phyloP scores from a whole-genome alignment of 2,329 filamentous ascomycete species.

The Mycosphaerelloides madeirae region DNA sequence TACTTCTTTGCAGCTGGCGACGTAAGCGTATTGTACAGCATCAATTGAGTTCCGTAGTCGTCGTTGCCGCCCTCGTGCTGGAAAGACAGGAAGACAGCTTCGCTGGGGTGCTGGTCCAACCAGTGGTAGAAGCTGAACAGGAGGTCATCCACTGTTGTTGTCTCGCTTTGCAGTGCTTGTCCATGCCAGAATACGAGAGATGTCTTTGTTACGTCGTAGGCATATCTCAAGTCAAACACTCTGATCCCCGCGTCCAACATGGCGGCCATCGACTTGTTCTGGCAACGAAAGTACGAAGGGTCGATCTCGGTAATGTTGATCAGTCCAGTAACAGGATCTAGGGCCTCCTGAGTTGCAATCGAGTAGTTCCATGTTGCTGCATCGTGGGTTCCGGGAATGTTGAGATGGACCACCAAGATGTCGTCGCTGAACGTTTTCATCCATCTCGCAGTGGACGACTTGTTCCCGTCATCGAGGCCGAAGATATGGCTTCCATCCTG shows the following conservation, averaged over 20 bases:
- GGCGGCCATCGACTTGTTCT: slow-evolving; percentile 35
- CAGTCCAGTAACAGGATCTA: slow-evolving; percentile 39
- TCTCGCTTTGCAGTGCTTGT: slow-evolving; percentile 42
- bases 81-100: slow-evolving; percentile 45
- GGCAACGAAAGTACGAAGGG: slow-evolving; percentile 40
- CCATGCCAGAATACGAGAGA: slow-evolving; percentile 49
- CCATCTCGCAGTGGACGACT: slow-evolving; percentile 37
- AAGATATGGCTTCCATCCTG: slow-evolving; percentile 41
- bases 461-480: slow-evolving; percentile 27
- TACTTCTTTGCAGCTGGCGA: slow-evolving; percentile 37
- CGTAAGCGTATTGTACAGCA: slow-evolving; percentile 39
- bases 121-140: slow-evolving; percentile 47
- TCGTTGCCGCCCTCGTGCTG: slow-evolving; percentile 43
- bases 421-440: slow-evolving; percentile 44
- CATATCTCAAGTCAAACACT: slow-evolving; percentile 50
- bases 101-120: slow-evolving; percentile 44
- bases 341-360: slow-evolving; percentile 37
- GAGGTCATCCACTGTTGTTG: slow-evolving; percentile 42
- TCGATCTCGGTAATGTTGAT: slow-evolving; percentile 34
- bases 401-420: slow-evolving; percentile 44
- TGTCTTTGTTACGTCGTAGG: slow-evolving; percentile 43
- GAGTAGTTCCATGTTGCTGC: slow-evolving; percentile 51
- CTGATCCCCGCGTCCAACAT: slow-evolving; percentile 47
- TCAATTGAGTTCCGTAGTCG: slow-evolving; percentile 35
- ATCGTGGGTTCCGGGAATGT: slow-evolving; percentile 50